Evolutionary conservation across 176 grass and related monocot genomes (phyloP), one percentile per base, ranked within the genome.

Genomic region (Panicum miliaceum): DNA sequence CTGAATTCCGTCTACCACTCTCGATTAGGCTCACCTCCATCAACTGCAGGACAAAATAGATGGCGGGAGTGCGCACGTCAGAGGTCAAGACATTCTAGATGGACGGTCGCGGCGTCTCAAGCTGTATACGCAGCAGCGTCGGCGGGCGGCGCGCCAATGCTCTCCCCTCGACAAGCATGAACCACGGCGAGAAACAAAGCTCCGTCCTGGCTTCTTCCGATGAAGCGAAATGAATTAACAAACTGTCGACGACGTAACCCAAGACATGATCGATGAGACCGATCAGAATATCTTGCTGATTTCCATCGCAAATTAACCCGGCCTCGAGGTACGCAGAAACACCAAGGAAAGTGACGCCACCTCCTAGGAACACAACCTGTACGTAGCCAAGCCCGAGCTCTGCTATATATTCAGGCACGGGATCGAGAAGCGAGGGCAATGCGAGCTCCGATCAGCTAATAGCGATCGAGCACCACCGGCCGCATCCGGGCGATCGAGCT

Each of bases 191-290:
- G 46, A 14, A 48, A 48, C 46, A 51, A 18, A 51, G 48, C 48
- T 51, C 14, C 1, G 14, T 16, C 48, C 46, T 48, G 46, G 40
- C 40, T 41, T 48, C 13, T 48, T 52, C 4, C n/a, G n/a, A n/a
- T 52, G 50, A 52, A 7, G 8, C 8, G n/a, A 38, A 77, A 42
- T 36, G 10, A 45, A 32, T 32, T 32, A 32, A 43, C 61, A 77
- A 52, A 59, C 35, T 19, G 27, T 13, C 29, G 48, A 71, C 84
- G 84, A 19, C 18, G 65, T 8, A 71, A 27, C 12, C 84, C 26
- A 70, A 71, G 65, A 22, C 51, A 54, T 54, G 32, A 47, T 50
- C 68, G 41, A 83, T 37, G 40, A 13, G 5, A 73, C 40, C 81
- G 59, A 73, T 48, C 70, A n/a, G 40, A 68, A 36, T 18, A 26